Base-by-base conservation (phyloP, 2,329 filamentous ascomycete genomes). In the Pseudocercospora crystallina region DNA sequence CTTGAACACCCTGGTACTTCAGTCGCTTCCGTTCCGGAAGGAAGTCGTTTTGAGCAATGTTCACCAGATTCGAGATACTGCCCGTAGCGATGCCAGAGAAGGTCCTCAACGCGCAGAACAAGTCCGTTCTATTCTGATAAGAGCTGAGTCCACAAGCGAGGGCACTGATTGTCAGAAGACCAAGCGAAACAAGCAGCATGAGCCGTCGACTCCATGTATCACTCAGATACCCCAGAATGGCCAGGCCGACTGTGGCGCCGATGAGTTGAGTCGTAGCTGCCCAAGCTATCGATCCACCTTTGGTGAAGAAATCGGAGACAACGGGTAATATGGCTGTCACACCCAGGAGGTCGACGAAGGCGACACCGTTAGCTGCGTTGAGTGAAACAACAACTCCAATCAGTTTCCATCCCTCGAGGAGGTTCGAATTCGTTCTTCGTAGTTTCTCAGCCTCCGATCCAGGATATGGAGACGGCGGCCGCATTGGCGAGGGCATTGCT, bases 31-130 rank as follows among this genome's bases (percentile, higher is more conserved):
- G 40, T 31, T 43, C 35, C 1, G 58, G 52, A 9, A 56, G 41
- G 30, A 58, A 55, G 39, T 63, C 61, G 39, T 53, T 62, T 35
- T 59, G 56, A 1, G 59, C 50, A 14, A 61, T 59, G 47, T 61
- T 61, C 46, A 62, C 54, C 14, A 63, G 47, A 14, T 57, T 62
- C 1, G 53, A 55, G 39, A 63, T 55, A 17, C 52, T 55, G 8
- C 61, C 61, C 1, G 49, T 53, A 2, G 56, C 56, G 8, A 59
- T 44, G 5, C 61, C 61, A 15, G 51, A 57, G 31, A 59, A 45
- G 3, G 54, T 52, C 5, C 58, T 49, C 13, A 51, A 20, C 11
- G 52, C 36, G 49, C 54, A 50, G 33, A 57, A 48, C 26, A 51
- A 13, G 44, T 45, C 30, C 15, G 44, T 47, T 4, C 36, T 29